Conservation (phyloP, 2,329 filamentous ascomycete species). For the Cladophialophora carrionii region DNA sequence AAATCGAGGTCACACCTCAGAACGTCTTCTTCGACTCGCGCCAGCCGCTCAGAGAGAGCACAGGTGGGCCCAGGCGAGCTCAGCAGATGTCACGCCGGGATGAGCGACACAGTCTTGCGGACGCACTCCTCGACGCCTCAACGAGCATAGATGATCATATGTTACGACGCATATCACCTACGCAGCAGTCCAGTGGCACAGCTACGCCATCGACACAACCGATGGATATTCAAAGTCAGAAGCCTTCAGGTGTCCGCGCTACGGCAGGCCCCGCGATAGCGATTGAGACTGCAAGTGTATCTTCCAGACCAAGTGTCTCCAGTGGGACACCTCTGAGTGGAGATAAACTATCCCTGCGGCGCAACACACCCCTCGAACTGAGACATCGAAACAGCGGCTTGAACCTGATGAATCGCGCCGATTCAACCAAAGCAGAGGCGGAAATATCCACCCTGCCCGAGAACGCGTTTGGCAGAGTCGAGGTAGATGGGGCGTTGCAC, state of each 20-base stretch:
- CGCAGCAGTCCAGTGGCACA: slow-evolving; percentile 24
- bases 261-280: slow-evolving; percentile 22
- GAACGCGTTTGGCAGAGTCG: slow-evolving; percentile 67
- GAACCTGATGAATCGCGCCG: slow-evolving; percentile 62
- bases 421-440: slow-evolving; percentile 63
- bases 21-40: slow-evolving; percentile 89
- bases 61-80: slow-evolving; percentile 41
- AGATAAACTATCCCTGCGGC: slow-evolving; percentile 34
- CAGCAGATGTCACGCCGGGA: slow-evolving; percentile 43
- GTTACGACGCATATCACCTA: slow-evolving; percentile 18
- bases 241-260: background rate
- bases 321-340: slow-evolving; percentile 22
- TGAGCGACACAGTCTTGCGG: slow-evolving; percentile 76
- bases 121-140: slow-evolving; percentile 88
- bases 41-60: slow-evolving; percentile 39
- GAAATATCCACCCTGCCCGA: slow-evolving; percentile 67
- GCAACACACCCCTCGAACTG: slow-evolving; percentile 39
- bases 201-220: slow-evolving; percentile 28
- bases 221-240: slow-evolving; percentile 29
- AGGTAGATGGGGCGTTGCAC: slow-evolving; percentile 61
- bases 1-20: slow-evolving; percentile 76
- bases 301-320: slow-evolving; percentile 25
- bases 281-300: slow-evolving; percentile 28
- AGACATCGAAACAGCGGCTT: slow-evolving; percentile 61
- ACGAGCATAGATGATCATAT: slow-evolving; percentile 73